These are phyloP conservation scores for Globisporangium iwayamae DNA, from an alignment of 352 stramenopile species.

Conservation along the genomic window DNA sequence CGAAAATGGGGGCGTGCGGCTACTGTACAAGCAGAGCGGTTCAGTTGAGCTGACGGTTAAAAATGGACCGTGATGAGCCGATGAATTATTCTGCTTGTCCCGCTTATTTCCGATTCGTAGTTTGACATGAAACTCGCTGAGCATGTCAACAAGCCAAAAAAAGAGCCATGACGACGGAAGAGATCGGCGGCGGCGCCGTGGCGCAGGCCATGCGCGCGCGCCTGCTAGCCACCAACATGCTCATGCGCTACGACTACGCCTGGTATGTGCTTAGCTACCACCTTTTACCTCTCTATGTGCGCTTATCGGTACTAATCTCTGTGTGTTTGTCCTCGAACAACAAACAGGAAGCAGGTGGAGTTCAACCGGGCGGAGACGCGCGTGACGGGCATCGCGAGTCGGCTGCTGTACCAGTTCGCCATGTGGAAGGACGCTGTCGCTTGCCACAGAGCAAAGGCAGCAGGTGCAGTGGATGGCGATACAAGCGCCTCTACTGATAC, in stretches of 20 bases:
- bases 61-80: neutral
- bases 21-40: neutral
- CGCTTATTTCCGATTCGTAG: neutral
- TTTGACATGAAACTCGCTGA: neutral
- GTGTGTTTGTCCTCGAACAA: slow-evolving; percentile 4
- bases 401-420: slow-evolving; percentile 68
- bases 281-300: neutral
- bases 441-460: slow-evolving; percentile 11
- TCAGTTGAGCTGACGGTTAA: neutral
- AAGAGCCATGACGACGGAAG: neutral
- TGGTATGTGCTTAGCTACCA: slow-evolving; percentile 31
- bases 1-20: neutral
- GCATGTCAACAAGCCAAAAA: neutral
- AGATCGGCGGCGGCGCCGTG: neutral
- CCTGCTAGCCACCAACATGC: slow-evolving; percentile 43
- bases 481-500: neutral
- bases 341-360: slow-evolving; percentile 65
- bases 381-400: slow-evolving; percentile 56
- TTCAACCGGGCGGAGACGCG: slow-evolving; percentile 45
- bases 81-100: too few relatives aligned
- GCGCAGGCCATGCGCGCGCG: slow-evolving; percentile 30
- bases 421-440: slow-evolving; percentile 33
- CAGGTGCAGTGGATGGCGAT: neutral
- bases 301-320: slow-evolving; percentile 2
- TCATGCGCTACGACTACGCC: slow-evolving; percentile 87